These are phyloP conservation scores for Anethum foeniculum DNA, from an alignment of 140 eudicot genomes.

Conservation along the genomic window DNA sequence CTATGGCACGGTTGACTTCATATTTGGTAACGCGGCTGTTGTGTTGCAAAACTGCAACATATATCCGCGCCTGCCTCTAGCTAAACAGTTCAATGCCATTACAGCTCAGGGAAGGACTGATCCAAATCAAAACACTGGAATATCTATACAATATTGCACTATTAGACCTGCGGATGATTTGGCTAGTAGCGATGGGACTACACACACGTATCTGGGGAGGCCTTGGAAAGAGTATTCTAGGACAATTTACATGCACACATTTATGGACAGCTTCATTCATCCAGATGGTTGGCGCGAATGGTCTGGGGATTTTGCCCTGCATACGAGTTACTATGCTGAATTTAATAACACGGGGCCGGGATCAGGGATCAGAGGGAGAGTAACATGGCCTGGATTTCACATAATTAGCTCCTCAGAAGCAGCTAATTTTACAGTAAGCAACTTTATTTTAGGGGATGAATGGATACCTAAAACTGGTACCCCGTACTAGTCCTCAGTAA, in stretches of 20 bases:
- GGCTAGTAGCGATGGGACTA: slow-evolving; percentile 7
- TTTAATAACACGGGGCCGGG: slow-evolving; percentile 12
- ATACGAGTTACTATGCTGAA: slow-evolving; percentile 6
- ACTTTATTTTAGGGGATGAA: slow-evolving; percentile 6
- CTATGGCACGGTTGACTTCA: slow-evolving; percentile 10
- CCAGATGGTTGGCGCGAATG: slow-evolving; percentile 12
- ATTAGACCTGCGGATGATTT: slow-evolving; percentile 4
- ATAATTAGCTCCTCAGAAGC: neutral
- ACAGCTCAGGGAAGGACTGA: slow-evolving; percentile 13
- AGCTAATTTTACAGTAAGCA: slow-evolving; percentile 4
- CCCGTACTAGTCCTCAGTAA: neutral
- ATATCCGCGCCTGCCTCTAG: slow-evolving; percentile 8
- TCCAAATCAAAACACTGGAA: slow-evolving; percentile 1
- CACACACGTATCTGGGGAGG: neutral
- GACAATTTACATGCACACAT: slow-evolving; percentile 9
- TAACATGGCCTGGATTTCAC: slow-evolving; percentile 5
- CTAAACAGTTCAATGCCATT: slow-evolving; percentile 2
- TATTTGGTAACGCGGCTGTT: slow-evolving; percentile 11
- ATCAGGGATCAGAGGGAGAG: neutral
- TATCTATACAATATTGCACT: slow-evolving; percentile 3
- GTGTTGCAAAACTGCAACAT: slow-evolving; percentile 7
- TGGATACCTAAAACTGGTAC: slow-evolving; percentile 8
- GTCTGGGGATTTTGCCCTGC: slow-evolving; percentile 7
- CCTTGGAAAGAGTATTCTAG: slow-evolving; percentile 12
- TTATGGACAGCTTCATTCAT: neutral